Conservation (phyloP, 2,329 filamentous ascomycete species). For the Arthroderma sp. region DNA sequence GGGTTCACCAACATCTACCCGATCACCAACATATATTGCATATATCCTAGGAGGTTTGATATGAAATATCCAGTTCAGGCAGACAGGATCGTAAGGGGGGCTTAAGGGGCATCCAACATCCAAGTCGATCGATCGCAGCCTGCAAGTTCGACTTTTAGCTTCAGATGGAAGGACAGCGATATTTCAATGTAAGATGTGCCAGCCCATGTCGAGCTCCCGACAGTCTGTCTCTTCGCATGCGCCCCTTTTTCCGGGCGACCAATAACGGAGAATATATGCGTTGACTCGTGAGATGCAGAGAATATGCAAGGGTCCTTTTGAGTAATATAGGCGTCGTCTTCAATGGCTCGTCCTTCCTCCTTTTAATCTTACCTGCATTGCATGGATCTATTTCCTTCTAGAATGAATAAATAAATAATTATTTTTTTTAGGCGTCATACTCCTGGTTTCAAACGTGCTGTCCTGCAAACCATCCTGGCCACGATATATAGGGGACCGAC, state of each 20-base stretch:
- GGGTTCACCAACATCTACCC: conserved; percentile 5
- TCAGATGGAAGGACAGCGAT: background rate
- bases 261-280: conserved; percentile 5
- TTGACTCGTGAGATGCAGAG: background rate
- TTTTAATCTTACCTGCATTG: conserved; percentile 6
- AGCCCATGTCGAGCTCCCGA: conserved; percentile 1
- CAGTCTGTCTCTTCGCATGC: conserved; percentile 5
- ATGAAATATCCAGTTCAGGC: background rate
- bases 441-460: background rate
- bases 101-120: background rate
- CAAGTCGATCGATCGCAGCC: background rate
- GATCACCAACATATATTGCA: conserved; percentile 1
- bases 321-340: background rate
- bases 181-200: background rate
- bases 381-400: conserved; percentile 5
- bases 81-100: background rate
- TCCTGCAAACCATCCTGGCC: background rate
- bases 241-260: conserved; percentile 4
- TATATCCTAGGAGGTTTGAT: background rate
- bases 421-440: background rate
- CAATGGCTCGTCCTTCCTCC: background rate
- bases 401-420: background rate
- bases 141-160: background rate
- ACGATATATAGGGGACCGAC: background rate
- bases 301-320: conserved; percentile 3